Conservation (phyloP, 2,329 filamentous ascomycete species). For the Ciborinia camelliae region DNA sequence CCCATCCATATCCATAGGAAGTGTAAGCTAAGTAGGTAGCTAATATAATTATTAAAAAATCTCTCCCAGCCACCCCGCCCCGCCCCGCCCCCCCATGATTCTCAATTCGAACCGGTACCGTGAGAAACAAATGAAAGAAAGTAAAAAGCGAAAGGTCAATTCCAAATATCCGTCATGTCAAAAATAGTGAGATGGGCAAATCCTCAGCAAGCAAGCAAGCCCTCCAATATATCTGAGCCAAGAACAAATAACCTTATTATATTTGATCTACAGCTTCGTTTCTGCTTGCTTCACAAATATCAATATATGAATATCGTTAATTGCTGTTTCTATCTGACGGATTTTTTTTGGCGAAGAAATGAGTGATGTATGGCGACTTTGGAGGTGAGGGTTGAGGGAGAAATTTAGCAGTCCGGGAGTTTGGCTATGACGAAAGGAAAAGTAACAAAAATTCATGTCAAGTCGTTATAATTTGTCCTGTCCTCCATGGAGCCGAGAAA, state of each 20-base stretch:
- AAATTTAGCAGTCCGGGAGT: not conserved
- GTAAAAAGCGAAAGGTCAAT: not conserved
- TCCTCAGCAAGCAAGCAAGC: not conserved
- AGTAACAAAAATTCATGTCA: constrained; percentile 9
- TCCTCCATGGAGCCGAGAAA: not conserved
- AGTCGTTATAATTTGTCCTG: constrained; percentile 6
- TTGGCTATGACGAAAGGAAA: not conserved
- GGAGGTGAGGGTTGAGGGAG: not conserved
- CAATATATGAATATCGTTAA: not conserved
- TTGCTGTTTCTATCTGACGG: not conserved
- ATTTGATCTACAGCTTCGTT: not conserved
- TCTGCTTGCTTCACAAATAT: not conserved
- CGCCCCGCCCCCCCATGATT: not conserved
- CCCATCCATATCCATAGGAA: constrained; percentile 15
- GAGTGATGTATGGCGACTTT: not conserved
- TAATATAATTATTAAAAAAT: constrained; percentile 19
- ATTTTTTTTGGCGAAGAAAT: not conserved
- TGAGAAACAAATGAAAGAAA: not conserved
- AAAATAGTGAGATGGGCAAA: not conserved
- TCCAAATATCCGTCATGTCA: not conserved
- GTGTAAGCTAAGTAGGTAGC: constrained; percentile 7
- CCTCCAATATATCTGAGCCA: not conserved
- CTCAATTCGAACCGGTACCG: not conserved
- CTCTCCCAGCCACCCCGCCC: not conserved
- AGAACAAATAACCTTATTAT: not conserved